phyloP scores from a whole-genome alignment of 768 basidiomycete species.

The Boletus sp. region DNA sequence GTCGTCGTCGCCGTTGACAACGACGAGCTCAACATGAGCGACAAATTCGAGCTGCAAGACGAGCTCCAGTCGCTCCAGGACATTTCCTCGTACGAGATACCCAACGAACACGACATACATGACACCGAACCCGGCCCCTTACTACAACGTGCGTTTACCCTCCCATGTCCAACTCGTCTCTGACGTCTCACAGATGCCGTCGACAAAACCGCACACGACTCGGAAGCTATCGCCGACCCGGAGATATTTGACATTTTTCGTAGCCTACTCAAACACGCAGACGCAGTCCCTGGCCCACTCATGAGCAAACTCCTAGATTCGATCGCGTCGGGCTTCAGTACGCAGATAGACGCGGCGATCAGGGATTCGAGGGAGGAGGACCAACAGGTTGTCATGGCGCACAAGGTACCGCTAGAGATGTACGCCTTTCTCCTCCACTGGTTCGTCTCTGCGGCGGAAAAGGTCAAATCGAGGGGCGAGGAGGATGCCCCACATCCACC shows the following conservation, averaged over 20 bases:
- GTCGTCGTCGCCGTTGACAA: constrained; percentile 4
- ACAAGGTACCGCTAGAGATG: constrained; percentile 80
- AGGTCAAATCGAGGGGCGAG: constrained; percentile 56
- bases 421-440: constrained; percentile 91
- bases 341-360: constrained; percentile 69
- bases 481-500: constrained; percentile 45
- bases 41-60: constrained; percentile 73
- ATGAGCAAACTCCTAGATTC: constrained; percentile 91
- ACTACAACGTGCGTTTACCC: constrained; percentile 51
- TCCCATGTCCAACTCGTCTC: not conserved
- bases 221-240: constrained; percentile 65
- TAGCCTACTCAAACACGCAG: constrained; percentile 74
- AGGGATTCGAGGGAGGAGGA: constrained; percentile 71
- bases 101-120: constrained; percentile 63
- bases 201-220: constrained; percentile 71
- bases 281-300: constrained; percentile 55
- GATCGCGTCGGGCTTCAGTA: constrained; percentile 68
- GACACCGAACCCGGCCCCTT: constrained; percentile 53
- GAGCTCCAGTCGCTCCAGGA: constrained; percentile 68
- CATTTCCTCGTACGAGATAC: constrained; percentile 59
- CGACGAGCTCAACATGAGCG: constrained; percentile 32
- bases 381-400: constrained; percentile 55
- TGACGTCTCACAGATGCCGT: constrained; percentile 60
- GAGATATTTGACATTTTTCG: constrained; percentile 81
- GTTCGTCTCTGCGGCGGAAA: constrained; percentile 83